These are phyloP conservation scores for Cyclostephanos invisitatus DNA, from an alignment of 108 stramenopile species.

Conservation along the genomic window DNA sequence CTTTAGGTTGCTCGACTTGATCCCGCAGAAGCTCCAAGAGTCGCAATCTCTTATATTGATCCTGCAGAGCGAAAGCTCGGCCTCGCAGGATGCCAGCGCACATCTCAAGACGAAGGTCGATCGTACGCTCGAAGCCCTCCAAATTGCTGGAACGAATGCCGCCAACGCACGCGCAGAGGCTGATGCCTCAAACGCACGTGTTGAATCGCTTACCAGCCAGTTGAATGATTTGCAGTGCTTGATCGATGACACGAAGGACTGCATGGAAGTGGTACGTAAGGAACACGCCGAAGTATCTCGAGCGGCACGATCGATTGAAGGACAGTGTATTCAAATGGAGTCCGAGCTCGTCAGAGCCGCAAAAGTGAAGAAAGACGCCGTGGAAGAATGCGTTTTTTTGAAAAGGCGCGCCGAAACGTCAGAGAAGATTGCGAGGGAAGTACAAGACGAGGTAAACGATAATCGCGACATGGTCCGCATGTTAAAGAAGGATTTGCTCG, in stretches of 20 bases:
- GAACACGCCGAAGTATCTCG: conserved; percentile 61
- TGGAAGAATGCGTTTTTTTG: conserved; percentile 44
- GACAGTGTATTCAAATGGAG: conserved; percentile 54
- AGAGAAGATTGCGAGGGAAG: conserved; percentile 25
- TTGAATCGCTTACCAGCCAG: conserved; percentile 50
- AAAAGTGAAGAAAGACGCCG: conserved; percentile 35
- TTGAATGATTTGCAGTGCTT: conserved; percentile 53
- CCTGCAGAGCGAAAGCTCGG: conserved; percentile 47
- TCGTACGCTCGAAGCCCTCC: conserved; percentile 57
- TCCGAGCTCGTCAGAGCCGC: conserved; percentile 50
- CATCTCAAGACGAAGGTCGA: conserved; percentile 55
- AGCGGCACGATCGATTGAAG: conserved; percentile 49
- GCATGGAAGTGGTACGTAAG: conserved; percentile 46
- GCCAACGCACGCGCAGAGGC: conserved; percentile 72
- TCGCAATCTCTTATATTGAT: conserved; percentile 45
- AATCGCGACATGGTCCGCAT: conserved; percentile 39
- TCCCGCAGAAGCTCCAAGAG: conserved; percentile 59
- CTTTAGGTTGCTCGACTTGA: neutral
- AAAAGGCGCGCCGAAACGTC: conserved; percentile 24
- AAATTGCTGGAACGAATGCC: conserved; percentile 55
- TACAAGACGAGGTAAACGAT: conserved; percentile 43
- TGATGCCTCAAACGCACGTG: conserved; percentile 67
- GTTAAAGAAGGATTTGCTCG: conserved; percentile 41
- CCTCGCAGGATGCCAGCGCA: conserved; percentile 46
- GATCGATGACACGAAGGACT: conserved; percentile 59